Evolutionary conservation across 331 rosid genomes (phyloP).

Genomic region (Acacia concinna): DNA sequence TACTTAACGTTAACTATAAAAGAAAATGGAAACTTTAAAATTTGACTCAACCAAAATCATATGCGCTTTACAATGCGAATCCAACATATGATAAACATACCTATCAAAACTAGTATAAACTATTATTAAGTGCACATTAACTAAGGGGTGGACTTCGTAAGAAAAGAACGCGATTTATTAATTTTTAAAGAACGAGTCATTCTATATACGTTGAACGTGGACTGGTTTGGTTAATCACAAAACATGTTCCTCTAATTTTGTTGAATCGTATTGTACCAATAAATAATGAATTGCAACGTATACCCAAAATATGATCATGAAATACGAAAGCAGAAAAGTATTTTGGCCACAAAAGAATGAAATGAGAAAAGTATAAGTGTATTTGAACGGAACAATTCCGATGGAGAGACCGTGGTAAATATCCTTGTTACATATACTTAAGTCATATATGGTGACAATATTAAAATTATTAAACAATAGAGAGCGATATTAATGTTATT

Average conservation of each 20-base stretch:
- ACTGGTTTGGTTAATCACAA: not conserved
- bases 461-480: slow-evolving; percentile 33
- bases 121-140: not conserved
- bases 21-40: not conserved
- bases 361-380: not conserved
- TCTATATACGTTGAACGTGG: not conserved
- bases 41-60: not conserved
- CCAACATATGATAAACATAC: not conserved
- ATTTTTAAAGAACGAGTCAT: not conserved
- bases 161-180: not conserved
- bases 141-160: not conserved
- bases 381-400: slow-evolving; percentile 5
- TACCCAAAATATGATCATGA: not conserved
- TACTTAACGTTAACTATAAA: no score
- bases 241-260: not conserved
- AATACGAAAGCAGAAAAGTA: not conserved
- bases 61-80: not conserved
- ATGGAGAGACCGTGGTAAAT: not conserved
- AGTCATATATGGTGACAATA: slow-evolving; percentile 31
- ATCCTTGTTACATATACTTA: not conserved
- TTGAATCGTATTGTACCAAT: not conserved
- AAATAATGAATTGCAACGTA: not conserved
- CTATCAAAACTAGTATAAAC: not conserved
- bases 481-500: slow-evolving; percentile 15
- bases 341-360: not conserved